phyloP scores from a whole-genome alignment of 331 rosid genomes.

The Quercus lobata region DNA sequence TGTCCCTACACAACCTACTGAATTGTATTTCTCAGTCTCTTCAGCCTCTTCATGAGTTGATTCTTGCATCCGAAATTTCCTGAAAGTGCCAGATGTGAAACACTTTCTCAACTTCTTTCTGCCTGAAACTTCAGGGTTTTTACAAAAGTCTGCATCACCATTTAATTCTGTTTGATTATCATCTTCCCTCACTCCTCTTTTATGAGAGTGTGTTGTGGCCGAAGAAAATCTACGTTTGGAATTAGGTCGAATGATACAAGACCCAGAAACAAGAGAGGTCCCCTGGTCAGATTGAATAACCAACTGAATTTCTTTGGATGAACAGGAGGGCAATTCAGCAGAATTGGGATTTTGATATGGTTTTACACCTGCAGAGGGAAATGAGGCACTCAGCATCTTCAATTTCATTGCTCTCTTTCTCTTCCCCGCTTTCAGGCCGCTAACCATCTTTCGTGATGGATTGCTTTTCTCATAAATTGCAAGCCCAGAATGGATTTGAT shows the following conservation, averaged over 20 bases:
- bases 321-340: constrained; percentile 19
- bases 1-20: constrained; percentile 13
- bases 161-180: constrained; percentile 22
- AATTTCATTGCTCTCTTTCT: constrained; percentile 25
- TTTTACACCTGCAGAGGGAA: constrained; percentile 17
- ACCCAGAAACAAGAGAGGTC: constrained; percentile 4
- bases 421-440: constrained; percentile 31
- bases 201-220: constrained; percentile 24
- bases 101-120: constrained; percentile 40
- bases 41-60: constrained; percentile 15
- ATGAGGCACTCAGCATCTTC: constrained; percentile 26
- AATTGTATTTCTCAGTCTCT: constrained; percentile 9
- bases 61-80: constrained; percentile 24
- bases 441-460: constrained; percentile 24
- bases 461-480: constrained; percentile 16
- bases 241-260: constrained; percentile 18
- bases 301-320: constrained; percentile 22
- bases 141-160: constrained; percentile 22
- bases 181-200: constrained; percentile 26
- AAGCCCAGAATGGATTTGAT: constrained; percentile 24
- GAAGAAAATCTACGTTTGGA: constrained; percentile 18
- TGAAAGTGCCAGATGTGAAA: constrained; percentile 19
- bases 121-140: constrained; percentile 24
- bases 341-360: constrained; percentile 19
- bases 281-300: constrained; percentile 20